Percentiles rank a stretch among this genome's conserved stretches.
Conservation (phyloP, 2,329 filamentous ascomycete species). For the Paraphoma sp. region DNA sequence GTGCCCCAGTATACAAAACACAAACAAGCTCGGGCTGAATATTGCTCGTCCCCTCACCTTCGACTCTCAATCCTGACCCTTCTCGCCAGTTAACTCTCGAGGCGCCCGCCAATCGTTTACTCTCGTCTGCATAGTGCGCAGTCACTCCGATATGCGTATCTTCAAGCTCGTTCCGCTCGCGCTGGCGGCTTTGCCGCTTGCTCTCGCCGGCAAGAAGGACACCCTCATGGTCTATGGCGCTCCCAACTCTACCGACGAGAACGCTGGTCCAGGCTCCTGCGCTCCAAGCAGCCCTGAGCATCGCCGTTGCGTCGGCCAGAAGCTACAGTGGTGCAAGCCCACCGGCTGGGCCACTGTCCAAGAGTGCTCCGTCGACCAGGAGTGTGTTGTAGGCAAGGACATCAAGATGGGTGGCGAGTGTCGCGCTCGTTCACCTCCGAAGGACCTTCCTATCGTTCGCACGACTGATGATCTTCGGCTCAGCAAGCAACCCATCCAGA, state of each 20-base stretch:
- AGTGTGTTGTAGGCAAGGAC: background rate
- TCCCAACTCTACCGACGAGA: background rate
- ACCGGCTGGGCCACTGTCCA: background rate
- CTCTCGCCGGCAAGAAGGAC: background rate
- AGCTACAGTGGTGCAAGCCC: background rate
- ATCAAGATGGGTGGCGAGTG: background rate
- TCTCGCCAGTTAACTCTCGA: background rate
- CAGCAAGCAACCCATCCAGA: too few relatives aligned
- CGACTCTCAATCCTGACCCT: background rate
- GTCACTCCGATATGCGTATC: slow-evolving; percentile 11
- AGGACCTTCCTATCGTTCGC: too few relatives aligned
- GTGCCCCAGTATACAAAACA: background rate
- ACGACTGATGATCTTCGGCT: too few relatives aligned
- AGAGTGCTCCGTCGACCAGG: background rate
- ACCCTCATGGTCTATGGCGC: background rate
- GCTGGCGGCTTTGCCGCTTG: background rate
- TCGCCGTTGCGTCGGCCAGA: slow-evolving; percentile 1
- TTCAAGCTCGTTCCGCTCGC: slow-evolving; percentile 3
- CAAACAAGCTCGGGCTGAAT: background rate
- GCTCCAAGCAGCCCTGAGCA: background rate
- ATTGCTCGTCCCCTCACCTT: background rate
- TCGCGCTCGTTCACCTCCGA: background rate
- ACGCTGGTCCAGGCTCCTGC: background rate
- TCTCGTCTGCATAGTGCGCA: too few relatives aligned
- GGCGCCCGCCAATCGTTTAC: too few relatives aligned